Evolutionary conservation across 78 protist genomes (phyloP).

Genomic region (Monosiga brevicollis): DNA sequence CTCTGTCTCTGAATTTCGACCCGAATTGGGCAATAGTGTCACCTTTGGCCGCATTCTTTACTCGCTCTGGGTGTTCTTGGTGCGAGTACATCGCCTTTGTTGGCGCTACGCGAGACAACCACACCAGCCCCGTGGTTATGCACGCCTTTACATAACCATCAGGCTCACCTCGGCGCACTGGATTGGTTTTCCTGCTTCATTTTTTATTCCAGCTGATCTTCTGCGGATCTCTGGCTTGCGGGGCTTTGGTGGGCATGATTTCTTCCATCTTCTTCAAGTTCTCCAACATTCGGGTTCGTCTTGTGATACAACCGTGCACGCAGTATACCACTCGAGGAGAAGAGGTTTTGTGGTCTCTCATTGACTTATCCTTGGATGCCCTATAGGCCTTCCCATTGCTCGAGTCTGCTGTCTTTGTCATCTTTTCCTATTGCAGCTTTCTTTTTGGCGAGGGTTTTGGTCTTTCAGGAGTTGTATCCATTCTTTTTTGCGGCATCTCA

Average conservation of each 20-base stretch:
- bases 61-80: neutral
- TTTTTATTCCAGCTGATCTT: constrained; percentile 29
- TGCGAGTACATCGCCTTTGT: neutral
- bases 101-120: too few species aligned
- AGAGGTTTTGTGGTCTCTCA: too few species aligned
- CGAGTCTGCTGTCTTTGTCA: constrained; percentile 3
- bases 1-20: neutral
- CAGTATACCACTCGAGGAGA: too few species aligned
- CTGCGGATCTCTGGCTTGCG: constrained; percentile 33
- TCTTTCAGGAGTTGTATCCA: constrained; percentile 46
- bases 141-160: too few species aligned
- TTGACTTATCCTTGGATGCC: too few species aligned
- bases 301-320: too few species aligned
- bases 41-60: neutral
- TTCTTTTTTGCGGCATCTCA: constrained; percentile 64
- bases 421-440: constrained; percentile 11
- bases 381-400: neutral
- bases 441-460: constrained; percentile 18
- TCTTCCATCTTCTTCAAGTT: constrained; percentile 27
- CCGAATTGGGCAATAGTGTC: neutral
- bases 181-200: too few species aligned
- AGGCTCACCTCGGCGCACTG: too few species aligned
- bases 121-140: too few species aligned
- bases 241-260: constrained; percentile 16
- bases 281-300: neutral